These are phyloP conservation scores for Tricholoma saponaceum DNA, from an alignment of 768 basidiomycete genomes.

Conservation along the genomic window DNA sequence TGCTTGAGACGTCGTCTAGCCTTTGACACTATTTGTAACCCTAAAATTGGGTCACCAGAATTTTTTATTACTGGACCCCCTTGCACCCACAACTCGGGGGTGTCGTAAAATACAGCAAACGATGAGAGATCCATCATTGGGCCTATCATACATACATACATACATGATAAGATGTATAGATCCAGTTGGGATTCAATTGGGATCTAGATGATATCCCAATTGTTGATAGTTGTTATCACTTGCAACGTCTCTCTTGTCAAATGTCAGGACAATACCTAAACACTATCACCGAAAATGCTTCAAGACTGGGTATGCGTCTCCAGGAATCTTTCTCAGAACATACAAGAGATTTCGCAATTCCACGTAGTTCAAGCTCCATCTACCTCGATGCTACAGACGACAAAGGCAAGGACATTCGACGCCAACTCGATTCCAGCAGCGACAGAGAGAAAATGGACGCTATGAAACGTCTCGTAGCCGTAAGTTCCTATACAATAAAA, in stretches of 20 bases:
- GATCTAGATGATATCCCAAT: too few relatives aligned
- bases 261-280: conserved; percentile 28
- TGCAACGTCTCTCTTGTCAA: too few relatives aligned
- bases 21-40: conserved; percentile 29
- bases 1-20: conserved; percentile 26
- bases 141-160: too few relatives aligned
- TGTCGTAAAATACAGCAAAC: too few relatives aligned
- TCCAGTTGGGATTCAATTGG: too few relatives aligned
- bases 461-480: conserved; percentile 92
- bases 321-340: conserved; percentile 82
- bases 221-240: too few relatives aligned
- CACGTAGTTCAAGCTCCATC: conserved; percentile 48
- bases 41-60: not conserved
- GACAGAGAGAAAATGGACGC: conserved; percentile 93
- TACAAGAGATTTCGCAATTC: conserved; percentile 65
- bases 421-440: conserved; percentile 82
- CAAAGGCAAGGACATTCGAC: conserved; percentile 75
- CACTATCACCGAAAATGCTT: conserved; percentile 75
- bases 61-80: too few relatives aligned
- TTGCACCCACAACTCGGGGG: too few relatives aligned
- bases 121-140: too few relatives aligned
- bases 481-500: conserved; percentile 39
- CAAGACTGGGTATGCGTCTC: conserved; percentile 75
- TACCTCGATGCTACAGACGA: conserved; percentile 77
- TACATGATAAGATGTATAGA: too few relatives aligned